Evolutionary conservation across 129 eudicot genomes (phyloP).

Genomic region (Scalesia atractyloides): DNA sequence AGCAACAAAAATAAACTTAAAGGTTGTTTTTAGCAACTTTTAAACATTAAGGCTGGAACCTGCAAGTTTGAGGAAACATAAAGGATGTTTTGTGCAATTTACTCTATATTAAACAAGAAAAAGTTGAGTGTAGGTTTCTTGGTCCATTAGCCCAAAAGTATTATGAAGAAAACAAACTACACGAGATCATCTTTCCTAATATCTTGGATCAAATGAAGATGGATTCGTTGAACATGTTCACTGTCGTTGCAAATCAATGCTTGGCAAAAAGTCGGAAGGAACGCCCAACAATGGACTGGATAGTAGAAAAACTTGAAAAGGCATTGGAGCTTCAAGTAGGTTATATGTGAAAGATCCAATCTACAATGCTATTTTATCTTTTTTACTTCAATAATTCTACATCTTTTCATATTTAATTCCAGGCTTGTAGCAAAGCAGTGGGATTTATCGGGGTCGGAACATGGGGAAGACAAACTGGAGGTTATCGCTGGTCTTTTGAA

Average conservation of each 20-base stretch:
- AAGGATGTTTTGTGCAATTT: too few species aligned
- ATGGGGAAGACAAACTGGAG: background rate
- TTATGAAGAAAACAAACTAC: background rate
- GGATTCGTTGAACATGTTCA: background rate
- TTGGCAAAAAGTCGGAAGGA: background rate
- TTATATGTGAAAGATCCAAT: background rate
- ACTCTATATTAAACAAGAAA: background rate
- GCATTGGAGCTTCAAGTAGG: constrained; percentile 8
- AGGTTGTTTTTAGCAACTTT: too few species aligned
- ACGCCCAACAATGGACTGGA: constrained; percentile 3
- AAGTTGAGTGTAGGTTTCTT: background rate
- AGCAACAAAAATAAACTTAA: too few species aligned
- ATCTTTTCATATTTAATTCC: background rate
- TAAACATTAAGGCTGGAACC: too few species aligned
- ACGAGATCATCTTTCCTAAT: background rate
- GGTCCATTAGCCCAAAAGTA: background rate
- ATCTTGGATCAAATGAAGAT: background rate
- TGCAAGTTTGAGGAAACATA: too few species aligned
- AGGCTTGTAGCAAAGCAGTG: background rate
- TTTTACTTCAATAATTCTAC: background rate
- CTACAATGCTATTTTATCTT: background rate
- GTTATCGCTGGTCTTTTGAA: background rate
- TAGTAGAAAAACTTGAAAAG: background rate
- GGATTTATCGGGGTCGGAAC: background rate
- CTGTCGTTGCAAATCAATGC: constrained; percentile 4